Evolutionary conservation across 345 rosid species (phyloP).

Genomic region (Sapria himalayana): DNA sequence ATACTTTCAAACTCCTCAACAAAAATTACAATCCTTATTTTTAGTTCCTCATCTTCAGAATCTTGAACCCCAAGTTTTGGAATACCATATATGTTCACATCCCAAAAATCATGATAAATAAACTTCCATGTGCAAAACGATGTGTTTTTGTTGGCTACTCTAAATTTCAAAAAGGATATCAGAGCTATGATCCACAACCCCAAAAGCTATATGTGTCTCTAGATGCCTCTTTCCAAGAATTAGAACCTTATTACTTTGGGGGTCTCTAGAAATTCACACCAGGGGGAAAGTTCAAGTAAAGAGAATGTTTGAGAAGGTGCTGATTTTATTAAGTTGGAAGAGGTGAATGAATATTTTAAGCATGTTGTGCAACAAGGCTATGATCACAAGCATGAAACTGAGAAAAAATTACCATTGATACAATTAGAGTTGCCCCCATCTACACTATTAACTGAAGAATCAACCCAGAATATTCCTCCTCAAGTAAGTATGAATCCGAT

Average conservation of each 20-base stretch:
- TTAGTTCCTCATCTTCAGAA: neutral
- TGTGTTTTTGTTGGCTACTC: neutral
- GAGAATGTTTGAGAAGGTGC: neutral
- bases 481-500: neutral
- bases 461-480: neutral
- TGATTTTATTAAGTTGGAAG: neutral
- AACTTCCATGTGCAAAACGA: neutral
- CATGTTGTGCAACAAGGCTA: neutral
- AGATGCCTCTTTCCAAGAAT: neutral
- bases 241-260: neutral
- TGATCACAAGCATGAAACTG: neutral
- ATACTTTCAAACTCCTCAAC: neutral
- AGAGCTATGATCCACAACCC: neutral
- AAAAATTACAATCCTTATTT: neutral
- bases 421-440: neutral
- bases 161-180: neutral
- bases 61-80: neutral
- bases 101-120: neutral
- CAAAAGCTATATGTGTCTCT: neutral
- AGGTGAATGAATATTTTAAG: neutral
- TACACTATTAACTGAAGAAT: conserved; percentile 2
- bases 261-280: neutral
- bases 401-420: neutral
- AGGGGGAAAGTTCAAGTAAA: neutral
- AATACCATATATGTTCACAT: neutral